phyloP scores from a whole-genome alignment of 257 asterid genomes.

The Plectranthus barbatus region DNA sequence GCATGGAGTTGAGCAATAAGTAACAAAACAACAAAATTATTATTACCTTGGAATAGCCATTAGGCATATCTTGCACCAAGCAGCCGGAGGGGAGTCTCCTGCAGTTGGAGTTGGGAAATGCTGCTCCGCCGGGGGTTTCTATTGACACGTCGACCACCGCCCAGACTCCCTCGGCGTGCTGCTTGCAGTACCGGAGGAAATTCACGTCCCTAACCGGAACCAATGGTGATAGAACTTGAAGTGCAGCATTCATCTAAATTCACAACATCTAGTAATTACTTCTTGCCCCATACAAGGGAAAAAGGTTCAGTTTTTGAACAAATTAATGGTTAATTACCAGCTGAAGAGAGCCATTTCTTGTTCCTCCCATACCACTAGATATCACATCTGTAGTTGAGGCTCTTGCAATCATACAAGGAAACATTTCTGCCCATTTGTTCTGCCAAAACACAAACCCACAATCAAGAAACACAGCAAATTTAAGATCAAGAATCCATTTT shows the following conservation, averaged over 20 bases:
- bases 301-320: no score
- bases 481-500: no score
- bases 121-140: constrained; percentile 25
- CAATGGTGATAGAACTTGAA: constrained; percentile 85
- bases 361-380: constrained; percentile 65
- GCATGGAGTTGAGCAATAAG: constrained; percentile 14
- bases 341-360: constrained; percentile 67
- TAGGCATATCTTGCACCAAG: constrained; percentile 90
- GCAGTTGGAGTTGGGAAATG: constrained; percentile 32
- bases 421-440: constrained; percentile 73
- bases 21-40: constrained; percentile 20
- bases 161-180: constrained; percentile 93
- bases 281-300: no score
- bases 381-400: constrained; percentile 48
- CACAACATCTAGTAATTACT: no score
- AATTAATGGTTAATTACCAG: constrained; percentile 39
- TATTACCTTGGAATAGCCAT: constrained; percentile 83
- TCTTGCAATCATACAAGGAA: constrained; percentile 58
- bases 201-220: constrained; percentile 85
- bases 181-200: constrained; percentile 94
- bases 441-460: background rate
- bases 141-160: constrained; percentile 85
- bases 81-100: constrained; percentile 96
- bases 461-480: no score
- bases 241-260: constrained; percentile 76